Evolutionary conservation across 2,329 filamentous ascomycete species (phyloP).

Genomic region (Hypoxylon sp.): DNA sequence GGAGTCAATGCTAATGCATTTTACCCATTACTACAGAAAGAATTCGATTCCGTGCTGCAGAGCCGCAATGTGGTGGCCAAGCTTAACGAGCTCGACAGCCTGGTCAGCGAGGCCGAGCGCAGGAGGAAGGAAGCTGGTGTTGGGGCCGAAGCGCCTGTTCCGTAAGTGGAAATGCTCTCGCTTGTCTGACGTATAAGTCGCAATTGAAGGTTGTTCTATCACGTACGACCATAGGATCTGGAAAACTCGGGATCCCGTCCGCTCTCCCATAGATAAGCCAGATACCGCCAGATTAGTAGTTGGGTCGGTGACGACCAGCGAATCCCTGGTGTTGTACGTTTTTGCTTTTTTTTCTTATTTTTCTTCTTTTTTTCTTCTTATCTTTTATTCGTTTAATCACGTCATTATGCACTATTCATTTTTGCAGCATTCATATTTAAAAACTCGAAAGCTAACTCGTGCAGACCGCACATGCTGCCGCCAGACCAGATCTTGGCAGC

Average conservation of each 20-base stretch:
- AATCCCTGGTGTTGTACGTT: slow-evolving; percentile 50
- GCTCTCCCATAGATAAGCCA: slow-evolving; percentile 47
- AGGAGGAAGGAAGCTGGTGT: slow-evolving; percentile 55
- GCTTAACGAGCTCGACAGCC: slow-evolving; percentile 71
- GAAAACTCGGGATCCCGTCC: slow-evolving; percentile 48
- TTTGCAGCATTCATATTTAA: neutral
- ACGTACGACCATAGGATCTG: slow-evolving; percentile 47
- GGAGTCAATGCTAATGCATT: slow-evolving; percentile 28
- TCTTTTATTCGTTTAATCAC: neutral
- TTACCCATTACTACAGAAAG: slow-evolving; percentile 57
- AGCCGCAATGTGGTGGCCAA: slow-evolving; percentile 68
- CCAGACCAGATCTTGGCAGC: slow-evolving; percentile 67
- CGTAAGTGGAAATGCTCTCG: slow-evolving; percentile 58
- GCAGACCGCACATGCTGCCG: slow-evolving; percentile 69
- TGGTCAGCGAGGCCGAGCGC: slow-evolving; percentile 66
- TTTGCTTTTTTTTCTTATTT: slow-evolving; percentile 13
- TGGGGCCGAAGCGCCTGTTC: slow-evolving; percentile 57
- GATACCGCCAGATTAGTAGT: slow-evolving; percentile 45
- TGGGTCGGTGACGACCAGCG: slow-evolving; percentile 49
- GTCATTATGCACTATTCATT: slow-evolving; percentile 4
- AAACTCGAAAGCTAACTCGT: slow-evolving; percentile 5
- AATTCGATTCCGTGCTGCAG: slow-evolving; percentile 70
- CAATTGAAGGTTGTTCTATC: slow-evolving; percentile 10
- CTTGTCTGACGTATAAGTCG: slow-evolving; percentile 29
- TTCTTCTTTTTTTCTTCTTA: slow-evolving; percentile 10